Evolutionary conservation across 2,329 filamentous ascomycete species (phyloP).

Genomic region (Leptoxyphium fumago): DNA sequence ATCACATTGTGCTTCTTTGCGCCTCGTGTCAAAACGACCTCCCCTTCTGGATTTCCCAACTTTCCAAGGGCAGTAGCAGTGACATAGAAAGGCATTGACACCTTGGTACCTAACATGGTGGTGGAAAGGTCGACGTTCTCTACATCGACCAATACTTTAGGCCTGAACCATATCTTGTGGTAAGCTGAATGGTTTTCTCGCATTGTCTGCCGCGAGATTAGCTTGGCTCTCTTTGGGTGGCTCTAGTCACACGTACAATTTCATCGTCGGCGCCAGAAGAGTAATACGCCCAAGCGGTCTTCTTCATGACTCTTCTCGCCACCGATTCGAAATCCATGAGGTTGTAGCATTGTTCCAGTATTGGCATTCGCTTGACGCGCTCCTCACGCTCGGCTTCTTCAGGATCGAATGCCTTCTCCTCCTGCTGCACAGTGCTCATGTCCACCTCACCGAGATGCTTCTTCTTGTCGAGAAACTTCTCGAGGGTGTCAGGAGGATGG

Average conservation of each 20-base stretch:
- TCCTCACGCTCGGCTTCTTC: conserved; percentile 62
- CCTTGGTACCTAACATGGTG: conserved; percentile 82
- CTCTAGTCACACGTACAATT: conserved; percentile 44
- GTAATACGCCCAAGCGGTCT: conserved; percentile 94
- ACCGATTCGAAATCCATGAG: conserved; percentile 92
- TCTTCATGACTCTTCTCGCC: conserved; percentile 83
- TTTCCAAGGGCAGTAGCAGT: conserved; percentile 93
- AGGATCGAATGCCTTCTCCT: conserved; percentile 52
- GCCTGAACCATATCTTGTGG: conserved; percentile 96
- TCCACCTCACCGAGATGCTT: conserved; percentile 86
- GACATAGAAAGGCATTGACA: conserved; percentile 83
- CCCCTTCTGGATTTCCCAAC: conserved; percentile 83
- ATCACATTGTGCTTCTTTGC: conserved; percentile 77
- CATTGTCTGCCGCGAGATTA: conserved; percentile 50
- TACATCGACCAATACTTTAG: conserved; percentile 76
- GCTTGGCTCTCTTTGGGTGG: conserved; percentile 1
- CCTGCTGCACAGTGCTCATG: conserved; percentile 60
- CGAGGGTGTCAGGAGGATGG: conserved; percentile 72
- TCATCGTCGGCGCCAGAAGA: conserved; percentile 84
- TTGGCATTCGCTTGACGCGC: conserved; percentile 53
- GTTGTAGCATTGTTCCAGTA: conserved; percentile 80
- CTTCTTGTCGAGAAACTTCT: conserved; percentile 63
- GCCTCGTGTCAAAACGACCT: conserved; percentile 77
- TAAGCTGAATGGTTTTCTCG: conserved; percentile 91
- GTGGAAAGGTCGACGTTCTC: conserved; percentile 75